Base-by-base conservation (phyloP, 225 moss, liverwort and hornwort genomes). In the Bryoerythrophyllum caledonicum region DNA sequence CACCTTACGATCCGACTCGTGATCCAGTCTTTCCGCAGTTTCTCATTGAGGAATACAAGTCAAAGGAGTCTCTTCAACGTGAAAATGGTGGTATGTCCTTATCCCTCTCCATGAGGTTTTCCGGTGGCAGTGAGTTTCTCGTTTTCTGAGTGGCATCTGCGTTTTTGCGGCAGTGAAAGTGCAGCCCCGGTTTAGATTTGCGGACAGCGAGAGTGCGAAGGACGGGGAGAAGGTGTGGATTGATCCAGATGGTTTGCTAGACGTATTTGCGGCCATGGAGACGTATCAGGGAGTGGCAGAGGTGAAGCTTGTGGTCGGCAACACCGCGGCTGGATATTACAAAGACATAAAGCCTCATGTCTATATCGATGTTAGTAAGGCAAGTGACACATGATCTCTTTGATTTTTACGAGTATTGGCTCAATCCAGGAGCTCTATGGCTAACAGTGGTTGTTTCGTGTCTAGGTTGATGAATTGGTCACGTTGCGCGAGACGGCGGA, bases 21-120 rank as follows among this genome's bases (percentile, higher is more conserved):
- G 89, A 89, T 74, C 89, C 89, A 10, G 57, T 80, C 63, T 89
- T 89, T 55, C 89, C 89, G 35, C 74, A 59, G n/a, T 89, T 89
- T 69, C 82, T 89, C 35, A 72, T 81, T 19, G 56, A 75, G 21
- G 86, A 79, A 59, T 60, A 75, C 28, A 72, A 82, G 63, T 44
- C 80, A 10, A 24, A 37, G 37, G 55, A 70, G 5, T 55, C 70
- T 55, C 37, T 23, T 54, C 23, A 23, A 57, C 57, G n/a, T n/a
- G n/a, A 64, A 43, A 60, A 55, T 17, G 26, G 21, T 51, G 41
- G 37, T 60, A 26, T 46, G 15, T 21, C 48, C 15, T 14, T 15
- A 8, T 69, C 4, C 15, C 15, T 38, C 37, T 5, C 25, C 70
- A 70, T 70, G 41, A 24, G 3, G 17, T 26, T 58, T 28, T 6